Evolutionary conservation across 257 asterid species (phyloP).

Genomic region (Jacaranda copaia): DNA sequence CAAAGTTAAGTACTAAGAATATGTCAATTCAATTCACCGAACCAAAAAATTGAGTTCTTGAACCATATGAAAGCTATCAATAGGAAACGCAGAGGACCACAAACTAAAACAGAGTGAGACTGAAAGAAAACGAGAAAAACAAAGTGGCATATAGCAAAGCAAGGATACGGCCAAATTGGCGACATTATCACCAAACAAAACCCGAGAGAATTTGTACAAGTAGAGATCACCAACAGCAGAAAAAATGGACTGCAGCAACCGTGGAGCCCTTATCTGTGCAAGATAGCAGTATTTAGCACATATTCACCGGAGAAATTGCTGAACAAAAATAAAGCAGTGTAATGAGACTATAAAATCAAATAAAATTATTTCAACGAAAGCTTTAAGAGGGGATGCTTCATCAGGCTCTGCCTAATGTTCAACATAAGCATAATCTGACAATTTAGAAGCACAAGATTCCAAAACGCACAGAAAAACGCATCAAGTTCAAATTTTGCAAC

Average conservation of each 20-base stretch:
- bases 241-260: constrained; percentile 80
- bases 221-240: constrained; percentile 89
- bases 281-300: constrained; percentile 7
- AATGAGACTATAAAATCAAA: constrained; percentile 11
- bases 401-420: neutral
- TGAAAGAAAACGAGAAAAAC: neutral
- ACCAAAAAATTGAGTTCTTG: neutral
- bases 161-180: constrained; percentile 93
- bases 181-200: constrained; percentile 64
- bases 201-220: constrained; percentile 69
- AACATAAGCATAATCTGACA: neutral
- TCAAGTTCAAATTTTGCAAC: constrained; percentile 3
- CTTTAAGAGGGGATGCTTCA: constrained; percentile 4
- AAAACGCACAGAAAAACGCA: neutral
- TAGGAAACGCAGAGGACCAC: neutral
- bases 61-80: neutral
- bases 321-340: neutral
- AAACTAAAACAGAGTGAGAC: neutral
- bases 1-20: constrained; percentile 60
- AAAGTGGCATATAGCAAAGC: neutral
- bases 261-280: constrained; percentile 80
- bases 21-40: constrained; percentile 1
- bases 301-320: neutral
- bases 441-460: neutral
- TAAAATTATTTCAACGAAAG: neutral